phyloP scores from a whole-genome alignment of 129 eudicot species.

The Erigeron canadensis region DNA sequence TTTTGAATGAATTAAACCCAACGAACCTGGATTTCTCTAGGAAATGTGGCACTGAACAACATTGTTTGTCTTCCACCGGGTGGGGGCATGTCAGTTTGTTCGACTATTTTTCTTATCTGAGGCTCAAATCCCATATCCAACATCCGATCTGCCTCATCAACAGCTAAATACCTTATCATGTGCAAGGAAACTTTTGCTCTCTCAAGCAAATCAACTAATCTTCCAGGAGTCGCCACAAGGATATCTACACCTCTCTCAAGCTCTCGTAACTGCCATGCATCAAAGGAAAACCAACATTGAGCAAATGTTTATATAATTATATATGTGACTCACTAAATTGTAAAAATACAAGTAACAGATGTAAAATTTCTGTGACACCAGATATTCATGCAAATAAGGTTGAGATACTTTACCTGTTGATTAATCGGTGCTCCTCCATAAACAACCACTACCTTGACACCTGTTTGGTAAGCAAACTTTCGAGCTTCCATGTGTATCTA shows the following conservation, averaged over 20 bases:
- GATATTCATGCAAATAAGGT: not conserved
- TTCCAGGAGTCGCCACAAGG: constrained; percentile 45
- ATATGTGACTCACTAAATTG: not conserved
- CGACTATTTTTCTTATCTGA: constrained; percentile 42
- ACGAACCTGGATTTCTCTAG: constrained; percentile 45
- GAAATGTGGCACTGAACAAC: constrained; percentile 47
- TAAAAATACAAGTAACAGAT: not conserved
- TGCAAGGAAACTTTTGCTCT: constrained; percentile 41
- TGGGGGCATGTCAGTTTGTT: constrained; percentile 44
- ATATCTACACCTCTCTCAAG: constrained; percentile 48
- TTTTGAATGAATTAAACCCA: not conserved
- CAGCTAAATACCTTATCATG: constrained; percentile 42
- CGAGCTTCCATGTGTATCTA: constrained; percentile 77
- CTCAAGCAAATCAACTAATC: constrained; percentile 23
- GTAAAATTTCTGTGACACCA: not conserved
- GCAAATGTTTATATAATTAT: not conserved
- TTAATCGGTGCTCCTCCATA: constrained; percentile 79
- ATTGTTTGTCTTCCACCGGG: constrained; percentile 43
- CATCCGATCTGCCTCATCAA: constrained; percentile 45
- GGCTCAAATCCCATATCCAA: constrained; percentile 49
- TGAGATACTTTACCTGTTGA: constrained; percentile 46
- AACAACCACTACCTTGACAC: constrained; percentile 75
- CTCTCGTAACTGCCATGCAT: constrained; percentile 35
- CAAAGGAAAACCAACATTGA: not conserved
- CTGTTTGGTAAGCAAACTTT: constrained; percentile 76